Evolutionary conservation across 192 early-diverging fungal species (phyloP).

Genomic region (Backusella macrospora): DNA sequence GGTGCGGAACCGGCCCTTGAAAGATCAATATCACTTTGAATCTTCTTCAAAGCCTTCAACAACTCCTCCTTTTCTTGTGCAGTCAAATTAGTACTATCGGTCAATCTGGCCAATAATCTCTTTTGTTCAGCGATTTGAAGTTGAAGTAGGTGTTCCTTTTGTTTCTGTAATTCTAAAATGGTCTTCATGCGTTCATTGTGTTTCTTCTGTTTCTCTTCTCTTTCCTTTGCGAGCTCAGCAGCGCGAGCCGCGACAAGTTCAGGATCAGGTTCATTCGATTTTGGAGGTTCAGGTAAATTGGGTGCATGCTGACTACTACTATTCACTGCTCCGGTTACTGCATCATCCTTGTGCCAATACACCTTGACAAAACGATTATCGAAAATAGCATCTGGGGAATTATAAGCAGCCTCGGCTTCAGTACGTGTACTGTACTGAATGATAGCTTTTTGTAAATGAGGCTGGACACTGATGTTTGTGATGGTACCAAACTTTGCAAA

Average conservation of each 20-base stretch:
- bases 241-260: conserved; percentile 45
- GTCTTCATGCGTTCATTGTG: conserved; percentile 53
- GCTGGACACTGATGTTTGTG: conserved; percentile 70
- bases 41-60: conserved; percentile 50
- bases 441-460: conserved; percentile 54
- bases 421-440: conserved; percentile 61
- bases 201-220: conserved; percentile 54
- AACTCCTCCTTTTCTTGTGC: conserved; percentile 51
- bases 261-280: conserved; percentile 44
- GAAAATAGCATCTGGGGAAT: conserved; percentile 79
- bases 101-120: conserved; percentile 56
- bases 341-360: conserved; percentile 68
- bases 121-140: conserved; percentile 70
- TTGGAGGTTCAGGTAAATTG: conserved; percentile 18
- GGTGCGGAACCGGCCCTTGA: conserved; percentile 25
- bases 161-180: conserved; percentile 56
- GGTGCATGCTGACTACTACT: conserved; percentile 14
- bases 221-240: conserved; percentile 47
- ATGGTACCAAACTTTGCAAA: conserved; percentile 81
- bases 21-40: conserved; percentile 44
- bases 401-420: conserved; percentile 73
- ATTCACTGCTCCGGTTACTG: conserved; percentile 19
- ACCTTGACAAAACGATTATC: conserved; percentile 87
- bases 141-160: conserved; percentile 59
- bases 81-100: conserved; percentile 54